Evolutionary conservation across 805 yeast species (phyloP).

Genomic region (Candida sakaeoensis): DNA sequence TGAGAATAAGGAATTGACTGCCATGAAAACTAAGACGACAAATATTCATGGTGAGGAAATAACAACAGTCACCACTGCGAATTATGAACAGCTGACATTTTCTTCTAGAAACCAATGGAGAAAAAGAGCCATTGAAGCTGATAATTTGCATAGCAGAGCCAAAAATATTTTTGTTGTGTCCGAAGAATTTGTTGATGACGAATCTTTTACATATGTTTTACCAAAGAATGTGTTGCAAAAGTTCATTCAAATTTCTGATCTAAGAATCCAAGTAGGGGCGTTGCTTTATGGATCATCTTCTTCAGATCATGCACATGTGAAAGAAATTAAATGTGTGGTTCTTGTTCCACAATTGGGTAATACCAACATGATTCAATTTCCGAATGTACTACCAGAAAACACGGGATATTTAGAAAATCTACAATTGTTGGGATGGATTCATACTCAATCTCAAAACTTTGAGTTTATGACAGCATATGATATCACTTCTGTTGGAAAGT

Average conservation of each 20-base stretch:
- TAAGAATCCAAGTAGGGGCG: conserved; percentile 79
- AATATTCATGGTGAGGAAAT: conserved; percentile 97
- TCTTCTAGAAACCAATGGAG: conserved; percentile 91
- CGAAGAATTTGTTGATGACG: conserved; percentile 55
- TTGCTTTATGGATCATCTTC: conserved; percentile 79
- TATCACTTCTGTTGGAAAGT: conserved; percentile 54
- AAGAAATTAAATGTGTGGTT: conserved; percentile 72
- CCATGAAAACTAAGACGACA: conserved; percentile 75
- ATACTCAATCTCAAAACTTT: conserved; percentile 67
- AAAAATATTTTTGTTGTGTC: conserved; percentile 68
- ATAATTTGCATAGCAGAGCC: conserved; percentile 67
- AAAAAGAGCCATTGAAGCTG: conserved; percentile 73
- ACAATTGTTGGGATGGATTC: conserved; percentile 92
- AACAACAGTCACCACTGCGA: conserved; percentile 86
- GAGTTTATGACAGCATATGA: conserved; percentile 67
- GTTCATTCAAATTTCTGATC: conserved; percentile 77
- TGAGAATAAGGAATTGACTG: conserved; percentile 56
- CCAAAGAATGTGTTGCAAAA: conserved; percentile 78
- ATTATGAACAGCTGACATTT: conserved; percentile 81
- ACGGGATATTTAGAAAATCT: conserved; percentile 37
- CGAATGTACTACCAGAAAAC: conserved; percentile 40
- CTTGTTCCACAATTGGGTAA: conserved; percentile 88
- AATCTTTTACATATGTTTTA: conserved; percentile 63
- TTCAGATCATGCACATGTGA: conserved; percentile 62
- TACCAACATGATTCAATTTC: conserved; percentile 59